A percentile compares a stretch with the other conserved stretches of the same genome.
Evolutionary conservation across 495 filamentous ascomycete species (phyloP).

Genomic region (Hyphodiscus hymeniophilus): DNA sequence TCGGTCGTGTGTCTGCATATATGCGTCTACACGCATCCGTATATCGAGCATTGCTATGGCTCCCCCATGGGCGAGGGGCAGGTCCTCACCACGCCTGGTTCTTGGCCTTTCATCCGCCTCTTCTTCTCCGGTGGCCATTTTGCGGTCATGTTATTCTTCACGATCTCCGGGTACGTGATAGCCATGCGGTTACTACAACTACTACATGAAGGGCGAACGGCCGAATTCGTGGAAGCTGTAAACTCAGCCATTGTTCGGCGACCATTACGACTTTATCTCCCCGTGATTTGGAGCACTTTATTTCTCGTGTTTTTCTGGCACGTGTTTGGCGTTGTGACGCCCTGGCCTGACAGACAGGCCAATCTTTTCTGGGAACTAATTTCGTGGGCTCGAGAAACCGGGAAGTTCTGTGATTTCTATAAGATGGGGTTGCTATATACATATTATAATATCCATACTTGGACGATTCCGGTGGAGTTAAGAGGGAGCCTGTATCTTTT

Average conservation of each 20-base stretch:
- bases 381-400: background rate
- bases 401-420: background rate
- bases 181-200: background rate
- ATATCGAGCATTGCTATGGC: background rate
- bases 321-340: background rate
- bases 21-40: background rate
- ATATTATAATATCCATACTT: no score
- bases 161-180: conserved; percentile 23
- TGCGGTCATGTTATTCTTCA: conserved; percentile 65
- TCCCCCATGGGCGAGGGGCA: background rate
- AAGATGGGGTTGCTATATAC: background rate
- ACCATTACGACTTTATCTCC: background rate
- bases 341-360: background rate
- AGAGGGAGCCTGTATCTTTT: no score
- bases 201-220: background rate
- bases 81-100: conserved; percentile 43
- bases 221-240: background rate
- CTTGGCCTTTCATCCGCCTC: conserved; percentile 44
- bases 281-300: background rate
- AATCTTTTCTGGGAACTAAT: background rate
- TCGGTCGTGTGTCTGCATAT: conserved; percentile 37
- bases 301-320: background rate
- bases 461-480: no score
- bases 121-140: conserved; percentile 51
- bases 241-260: background rate